Evolutionary conservation across 208 protist genomes (phyloP), one percentile per base, ranked within the genome.

Genomic region (Phytomonas sp.): DNA sequence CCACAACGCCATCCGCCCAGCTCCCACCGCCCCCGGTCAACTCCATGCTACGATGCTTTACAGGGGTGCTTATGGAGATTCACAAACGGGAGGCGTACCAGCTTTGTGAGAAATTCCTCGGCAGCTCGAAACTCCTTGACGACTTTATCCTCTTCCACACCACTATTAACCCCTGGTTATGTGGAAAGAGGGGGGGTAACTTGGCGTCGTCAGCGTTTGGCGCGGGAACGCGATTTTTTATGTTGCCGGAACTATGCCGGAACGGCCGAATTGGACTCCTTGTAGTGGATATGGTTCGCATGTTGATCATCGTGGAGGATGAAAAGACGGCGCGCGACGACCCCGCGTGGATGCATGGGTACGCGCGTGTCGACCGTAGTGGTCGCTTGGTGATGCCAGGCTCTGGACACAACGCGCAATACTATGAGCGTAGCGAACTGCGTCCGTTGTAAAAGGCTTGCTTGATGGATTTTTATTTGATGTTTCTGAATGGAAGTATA

Each of bases 201-300:
- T 30, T 26, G 60, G 32, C 30, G 63, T 63, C 29, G 23, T 49
- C n/a, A 12, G 60, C 1, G 31, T 36, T 36, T 16, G 12, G 10
- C 40, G 14, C 40, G 7, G 40, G 40, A 4, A 87, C 82, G 37
- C 88, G 85, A 34, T 93, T 85, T 69, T 91, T 91, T 32, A 73
- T 93, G 33, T 78, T 78, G 29, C 88, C 88, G 29, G 83, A 93
- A 73, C 72, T 93, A 59, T 89, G 83, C 61, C 69, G 66, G 7
- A 59, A 72, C 49, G 82, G 82, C 10, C 70, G 69, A 68, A 67
- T 94, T 11, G 89, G 83, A 34, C 72, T 94, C 16, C 60, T 94
- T 42, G 65, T 90, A 5, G 81, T 83, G 5, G 89, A 94, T 59
- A 75, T 80, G 16, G 74, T 94, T 26, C 86, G 89, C 23, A 66